Evolutionary conservation across 352 stramenopile genomes (phyloP), one percentile per base, ranked within the genome.

Genomic region (Phytophthora crassamura): DNA sequence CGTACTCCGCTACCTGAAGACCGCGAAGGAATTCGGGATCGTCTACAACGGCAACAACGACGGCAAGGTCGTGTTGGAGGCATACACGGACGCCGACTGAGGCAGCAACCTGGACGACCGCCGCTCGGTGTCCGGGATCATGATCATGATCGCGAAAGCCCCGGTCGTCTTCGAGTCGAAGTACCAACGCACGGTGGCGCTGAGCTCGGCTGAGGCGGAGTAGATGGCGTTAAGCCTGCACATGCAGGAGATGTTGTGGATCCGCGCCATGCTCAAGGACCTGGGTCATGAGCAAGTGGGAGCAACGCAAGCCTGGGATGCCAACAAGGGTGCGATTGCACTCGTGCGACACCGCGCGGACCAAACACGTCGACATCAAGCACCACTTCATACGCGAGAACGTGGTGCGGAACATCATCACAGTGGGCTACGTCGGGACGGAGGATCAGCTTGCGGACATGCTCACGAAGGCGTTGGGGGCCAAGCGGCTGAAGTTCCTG

Each of bases 381-480:
- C 48, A 59, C 30, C 59, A 67, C 34, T 67, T 60, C 42, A 55
- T 51, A 11, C 30, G 20, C 38, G 59, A 67, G 14, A 60, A 56
- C 1, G 33, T 60, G 8, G 33, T 41, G 12, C 16, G 38, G 0
- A 2, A 30, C 11, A 42, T 43, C 22, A 25, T 25, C 22, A 3
- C 3, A 1, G 22, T 25, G 22, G 22, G 22, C 22, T 25, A 25
- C 22, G 22, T 25, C 22, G 22, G 22, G 22, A 25, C 22, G 22
- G 22, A 25, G 22, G 22, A 25, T 25, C 22, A 25, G 22, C 22
- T 25, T 3, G 22, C 22, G 22, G 22, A 25, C 22, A 1, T 25
- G 22, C 22, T 25, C 22, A 25, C 22, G 22, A 25, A 25, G 22
- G 22, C 22, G 22, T 25, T 25, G 22, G 22, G 22, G 3, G 3